phyloP scores from a whole-genome alignment of 2,329 filamentous ascomycete genomes.

The Ophiostoma quercus region DNA sequence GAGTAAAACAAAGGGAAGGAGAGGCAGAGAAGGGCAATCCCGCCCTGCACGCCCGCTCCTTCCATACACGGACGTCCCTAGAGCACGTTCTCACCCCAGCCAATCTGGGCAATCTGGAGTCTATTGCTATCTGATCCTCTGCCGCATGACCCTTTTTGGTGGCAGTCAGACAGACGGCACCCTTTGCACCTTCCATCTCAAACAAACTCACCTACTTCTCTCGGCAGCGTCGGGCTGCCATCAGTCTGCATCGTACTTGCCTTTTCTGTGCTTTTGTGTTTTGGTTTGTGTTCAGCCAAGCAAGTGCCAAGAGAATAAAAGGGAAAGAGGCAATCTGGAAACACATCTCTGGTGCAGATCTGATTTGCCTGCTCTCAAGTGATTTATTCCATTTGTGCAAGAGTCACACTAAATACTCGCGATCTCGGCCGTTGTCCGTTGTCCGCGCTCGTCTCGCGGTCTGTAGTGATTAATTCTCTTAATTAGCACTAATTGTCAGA shows the following conservation, averaged over 20 bases:
- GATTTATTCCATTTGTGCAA: not conserved
- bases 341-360: not conserved
- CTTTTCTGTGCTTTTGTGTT: not conserved
- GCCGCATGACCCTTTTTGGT: not conserved
- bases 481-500: not conserved
- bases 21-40: not conserved
- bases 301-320: not conserved
- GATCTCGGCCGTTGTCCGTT: not conserved
- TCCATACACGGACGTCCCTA: not conserved
- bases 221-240: not conserved
- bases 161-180: not conserved
- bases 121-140: not conserved
- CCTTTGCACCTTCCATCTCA: not conserved
- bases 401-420: not conserved
- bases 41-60: not conserved
- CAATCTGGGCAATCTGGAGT: not conserved
- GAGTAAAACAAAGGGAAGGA: not conserved
- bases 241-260: not conserved
- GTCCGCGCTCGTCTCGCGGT: not conserved
- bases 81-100: slow-evolving; percentile 3
- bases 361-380: slow-evolving; percentile 3
- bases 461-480: not conserved
- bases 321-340: not conserved
- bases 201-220: not conserved
- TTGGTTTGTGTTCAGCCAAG: not conserved